phyloP scores from a whole-genome alignment of 179 eudicot species.

The Spergularia azorica region DNA sequence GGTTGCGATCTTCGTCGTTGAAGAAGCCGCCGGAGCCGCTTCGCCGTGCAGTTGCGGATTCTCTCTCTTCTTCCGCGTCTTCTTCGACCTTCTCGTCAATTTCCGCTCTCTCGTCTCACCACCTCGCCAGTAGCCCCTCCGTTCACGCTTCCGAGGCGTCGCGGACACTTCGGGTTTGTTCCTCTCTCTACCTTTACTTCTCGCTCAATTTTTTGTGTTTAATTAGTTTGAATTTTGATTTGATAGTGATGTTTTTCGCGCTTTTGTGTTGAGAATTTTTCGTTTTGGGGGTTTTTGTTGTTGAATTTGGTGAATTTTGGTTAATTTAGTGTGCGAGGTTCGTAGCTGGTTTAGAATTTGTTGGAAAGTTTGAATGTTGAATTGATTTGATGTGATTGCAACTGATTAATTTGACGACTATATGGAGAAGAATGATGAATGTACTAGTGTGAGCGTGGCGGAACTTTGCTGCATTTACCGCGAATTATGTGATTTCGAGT shows the following conservation, averaged over 20 bases:
- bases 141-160: slow-evolving; percentile 74
- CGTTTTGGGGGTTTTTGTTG: neutral
- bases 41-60: slow-evolving; percentile 94
- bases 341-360: too few relatives aligned
- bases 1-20: slow-evolving; percentile 85
- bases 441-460: too few relatives aligned
- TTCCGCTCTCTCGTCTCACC: slow-evolving; percentile 43
- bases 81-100: slow-evolving; percentile 48
- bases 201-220: neutral
- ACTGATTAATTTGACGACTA: neutral
- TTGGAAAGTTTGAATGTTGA: neutral
- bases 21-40: slow-evolving; percentile 97
- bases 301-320: neutral
- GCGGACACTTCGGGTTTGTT: slow-evolving; percentile 74
- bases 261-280: neutral
- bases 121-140: slow-evolving; percentile 51
- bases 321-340: neutral
- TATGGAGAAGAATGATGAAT: neutral
- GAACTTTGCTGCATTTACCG: neutral
- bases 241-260: too few relatives aligned
- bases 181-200: neutral
- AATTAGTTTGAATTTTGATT: too few relatives aligned
- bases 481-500: neutral
- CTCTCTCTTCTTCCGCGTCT: slow-evolving; percentile 63
- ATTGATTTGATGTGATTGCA: too few relatives aligned